Conservation (phyloP, 1,284 basidiomycete genomes). For the Ustilago bromivora region DNA sequence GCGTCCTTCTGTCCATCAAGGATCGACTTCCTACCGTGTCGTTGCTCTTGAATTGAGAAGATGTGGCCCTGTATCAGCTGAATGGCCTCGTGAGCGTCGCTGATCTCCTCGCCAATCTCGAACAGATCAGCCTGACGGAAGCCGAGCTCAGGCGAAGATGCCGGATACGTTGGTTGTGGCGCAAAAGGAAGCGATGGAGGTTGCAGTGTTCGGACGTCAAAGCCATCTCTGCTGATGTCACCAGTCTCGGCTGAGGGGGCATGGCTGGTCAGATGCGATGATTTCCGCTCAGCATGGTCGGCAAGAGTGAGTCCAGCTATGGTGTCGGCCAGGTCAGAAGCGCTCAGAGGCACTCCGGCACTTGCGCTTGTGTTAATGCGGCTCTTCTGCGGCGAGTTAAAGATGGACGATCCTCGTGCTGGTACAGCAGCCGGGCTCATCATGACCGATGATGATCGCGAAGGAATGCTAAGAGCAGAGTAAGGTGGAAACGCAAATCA, state of each 20-base stretch:
- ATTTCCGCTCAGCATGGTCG: conserved; percentile 5
- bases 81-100: conserved; percentile 41
- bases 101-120: conserved; percentile 42
- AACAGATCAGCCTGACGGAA: conserved; percentile 21
- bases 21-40: conserved; percentile 31
- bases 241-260: background rate
- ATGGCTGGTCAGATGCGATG: background rate
- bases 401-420: conserved; percentile 37
- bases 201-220: conserved; percentile 21
- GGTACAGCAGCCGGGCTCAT: conserved; percentile 37
- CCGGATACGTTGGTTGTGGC: background rate
- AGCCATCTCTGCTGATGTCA: conserved; percentile 8
- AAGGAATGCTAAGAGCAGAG: conserved; percentile 31
- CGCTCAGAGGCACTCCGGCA: conserved; percentile 17
- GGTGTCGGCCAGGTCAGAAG: conserved; percentile 52
- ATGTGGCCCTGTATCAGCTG: conserved; percentile 48
- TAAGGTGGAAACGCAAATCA: background rate
- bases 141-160: conserved; percentile 9
- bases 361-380: background rate
- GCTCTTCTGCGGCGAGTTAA: conserved; percentile 15
- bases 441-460: conserved; percentile 46
- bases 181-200: conserved; percentile 15
- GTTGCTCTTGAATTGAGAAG: conserved; percentile 54
- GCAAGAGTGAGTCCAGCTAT: conserved; percentile 39
- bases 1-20: background rate